These are phyloP conservation scores for Nannochloropsis salina DNA, from an alignment of 108 stramenopile species.

Conservation along the genomic window DNA sequence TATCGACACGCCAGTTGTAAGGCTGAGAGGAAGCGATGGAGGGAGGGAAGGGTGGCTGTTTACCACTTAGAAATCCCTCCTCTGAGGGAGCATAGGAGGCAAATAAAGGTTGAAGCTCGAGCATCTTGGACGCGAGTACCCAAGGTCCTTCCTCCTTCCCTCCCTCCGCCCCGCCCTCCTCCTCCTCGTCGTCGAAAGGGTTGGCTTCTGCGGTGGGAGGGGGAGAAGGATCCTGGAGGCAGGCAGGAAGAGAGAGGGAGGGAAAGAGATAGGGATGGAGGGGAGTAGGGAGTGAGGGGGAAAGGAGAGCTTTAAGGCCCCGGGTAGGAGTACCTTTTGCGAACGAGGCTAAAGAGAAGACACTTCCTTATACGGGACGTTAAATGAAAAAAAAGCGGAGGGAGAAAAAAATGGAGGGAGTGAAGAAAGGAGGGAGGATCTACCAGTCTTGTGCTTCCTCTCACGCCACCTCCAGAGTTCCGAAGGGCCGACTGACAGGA, in stretches of 20 bases:
- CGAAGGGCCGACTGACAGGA: too few relatives aligned
- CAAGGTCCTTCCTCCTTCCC: not conserved
- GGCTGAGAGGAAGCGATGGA: not conserved
- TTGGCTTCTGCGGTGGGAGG: not conserved
- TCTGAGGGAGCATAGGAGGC: not conserved
- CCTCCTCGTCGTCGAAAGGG: not conserved
- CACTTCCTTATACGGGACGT: too few relatives aligned
- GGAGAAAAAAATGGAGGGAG: not conserved
- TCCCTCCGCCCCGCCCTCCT: not conserved
- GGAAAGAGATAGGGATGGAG: not conserved
- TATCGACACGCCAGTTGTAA: too few relatives aligned
- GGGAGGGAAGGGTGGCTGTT: not conserved
- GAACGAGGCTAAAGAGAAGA: too few relatives aligned
- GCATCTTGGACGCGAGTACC: not conserved
- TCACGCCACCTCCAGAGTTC: too few relatives aligned
- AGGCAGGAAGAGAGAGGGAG: not conserved
- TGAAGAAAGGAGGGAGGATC: not conserved
- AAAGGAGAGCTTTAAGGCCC: too few relatives aligned
- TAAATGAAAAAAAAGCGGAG: too few relatives aligned
- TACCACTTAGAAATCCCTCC: not conserved
- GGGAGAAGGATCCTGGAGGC: not conserved
- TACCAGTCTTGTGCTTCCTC: too few relatives aligned
- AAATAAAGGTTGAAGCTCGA: not conserved
- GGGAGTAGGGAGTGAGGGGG: not conserved
- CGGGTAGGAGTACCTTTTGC: too few relatives aligned